Evolutionary conservation across 2,329 filamentous ascomycete species (phyloP).

Genomic region (Verticillium nubilum): DNA sequence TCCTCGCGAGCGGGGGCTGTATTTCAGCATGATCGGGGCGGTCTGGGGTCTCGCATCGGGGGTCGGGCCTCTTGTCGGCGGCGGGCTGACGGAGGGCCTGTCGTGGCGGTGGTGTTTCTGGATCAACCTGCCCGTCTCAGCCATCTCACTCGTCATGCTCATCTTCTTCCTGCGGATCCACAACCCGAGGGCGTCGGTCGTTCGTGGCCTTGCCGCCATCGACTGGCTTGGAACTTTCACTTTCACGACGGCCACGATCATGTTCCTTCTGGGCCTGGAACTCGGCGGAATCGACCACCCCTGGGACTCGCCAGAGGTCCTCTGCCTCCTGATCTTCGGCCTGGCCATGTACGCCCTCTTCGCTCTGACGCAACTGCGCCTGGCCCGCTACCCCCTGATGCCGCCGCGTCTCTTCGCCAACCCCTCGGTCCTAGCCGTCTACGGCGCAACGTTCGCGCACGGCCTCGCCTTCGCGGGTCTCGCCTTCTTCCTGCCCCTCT

Average conservation of each 20-base stretch:
- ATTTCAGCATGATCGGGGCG: constrained; percentile 46
- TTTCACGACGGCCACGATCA: constrained; percentile 73
- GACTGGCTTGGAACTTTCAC: constrained; percentile 51
- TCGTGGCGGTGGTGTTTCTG: constrained; percentile 69
- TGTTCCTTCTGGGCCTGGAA: constrained; percentile 82
- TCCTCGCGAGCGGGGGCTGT: constrained; percentile 43
- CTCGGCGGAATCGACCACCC: constrained; percentile 73
- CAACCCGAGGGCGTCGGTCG: constrained; percentile 55
- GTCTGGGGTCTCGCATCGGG: constrained; percentile 62
- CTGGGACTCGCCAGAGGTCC: constrained; percentile 68
- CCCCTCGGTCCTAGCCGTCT: constrained; percentile 59
- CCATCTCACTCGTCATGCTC: constrained; percentile 40
- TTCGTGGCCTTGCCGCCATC: constrained; percentile 55
- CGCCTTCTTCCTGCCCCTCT: constrained; percentile 77
- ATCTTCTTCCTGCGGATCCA: constrained; percentile 59
- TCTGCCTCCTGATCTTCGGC: constrained; percentile 76
- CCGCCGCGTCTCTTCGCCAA: constrained; percentile 66
- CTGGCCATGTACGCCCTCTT: constrained; percentile 59
- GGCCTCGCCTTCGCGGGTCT: constrained; percentile 72
- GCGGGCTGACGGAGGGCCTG: constrained; percentile 57
- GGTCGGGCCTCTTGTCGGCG: constrained; percentile 63
- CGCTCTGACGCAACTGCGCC: constrained; percentile 64
- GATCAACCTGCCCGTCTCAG: constrained; percentile 53
- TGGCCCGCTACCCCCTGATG: constrained; percentile 74
- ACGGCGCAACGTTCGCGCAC: constrained; percentile 66